Evolutionary conservation across 306 rosid species (phyloP), one percentile per base, ranked within the genome.

Genomic region (Vigna radiata): DNA sequence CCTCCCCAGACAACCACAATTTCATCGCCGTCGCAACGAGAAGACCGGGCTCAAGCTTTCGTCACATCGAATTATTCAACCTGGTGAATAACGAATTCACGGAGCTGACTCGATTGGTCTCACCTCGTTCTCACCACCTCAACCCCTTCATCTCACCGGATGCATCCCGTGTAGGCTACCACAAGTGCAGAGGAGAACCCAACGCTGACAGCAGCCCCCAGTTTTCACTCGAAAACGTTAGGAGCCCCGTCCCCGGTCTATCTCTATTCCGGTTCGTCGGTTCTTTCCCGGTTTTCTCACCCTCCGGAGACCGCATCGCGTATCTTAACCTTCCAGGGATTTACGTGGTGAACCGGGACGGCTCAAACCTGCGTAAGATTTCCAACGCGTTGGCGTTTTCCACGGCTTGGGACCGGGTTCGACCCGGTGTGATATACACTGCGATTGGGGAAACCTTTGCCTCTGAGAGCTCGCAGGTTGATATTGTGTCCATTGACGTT

Each of bases 131-230:
- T 25, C 96, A 94, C 79, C 96, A 94, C 76, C 85, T 88, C 4
- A 94, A 94, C 90, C 98, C 98, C 68, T 94, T 94, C 68, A 70
- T 94, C 63, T 91, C 97, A 5, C 79, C 91, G 7, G 98, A 92
- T 64, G 72, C 88, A 0, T 11, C 70, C 1, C 83, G 85, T 70
- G 85, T 94, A 37, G 98, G 97, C 39, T 94, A 94, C 86, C 97
- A 94, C 81, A 89, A 76, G 62, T 94, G 98, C 81, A 85, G 98
- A 27, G 89, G 91, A 10, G 70, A 85, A 33, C 49, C 73, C 12
- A 81, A 76, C 44, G 84, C 71, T 44, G 54, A 49, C 10, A 55
- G 37, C 9, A 80, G 59, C 70, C 76, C 88, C 17, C 86, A 72
- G 48, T 63, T 86, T 0, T 37, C 90, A 1, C 79, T 94, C 0